Evolutionary conservation across 2,329 filamentous ascomycete species (phyloP), one percentile per base, ranked within the genome.

Genomic region (Bipolaris cookei): DNA sequence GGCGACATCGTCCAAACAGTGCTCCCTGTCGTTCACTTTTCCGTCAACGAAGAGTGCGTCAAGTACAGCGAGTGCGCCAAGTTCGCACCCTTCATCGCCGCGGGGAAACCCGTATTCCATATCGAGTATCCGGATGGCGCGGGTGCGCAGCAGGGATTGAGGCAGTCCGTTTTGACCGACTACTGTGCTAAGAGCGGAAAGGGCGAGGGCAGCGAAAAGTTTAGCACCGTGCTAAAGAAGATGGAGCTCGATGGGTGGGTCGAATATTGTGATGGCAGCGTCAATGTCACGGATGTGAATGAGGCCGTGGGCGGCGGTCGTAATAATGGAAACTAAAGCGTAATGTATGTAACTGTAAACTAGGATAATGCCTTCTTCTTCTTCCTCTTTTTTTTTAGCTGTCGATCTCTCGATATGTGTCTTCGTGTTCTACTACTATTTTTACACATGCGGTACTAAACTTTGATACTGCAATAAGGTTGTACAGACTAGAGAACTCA

Each of bases 1-100:
- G 84, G 80, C 11, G 80, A 77, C 41, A 87, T 91, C 60, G 84
- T 90, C 53, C 55, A 70, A 6, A 61, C 73, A 1, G 81, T 85
- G 2, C 73, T 84, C 5, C 72, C 78, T 28, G 72, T 82, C 4
- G 83, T 89, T 51, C 80, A 89, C 67, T 91, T 88, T 76, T 83
- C 81, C 6, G 87, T 91, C 64, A 89, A 90, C 73, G 89, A 91
- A 78, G 83, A 90, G 75, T 91, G 89, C 70, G 80, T 82, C 14
- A 65, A 87, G 69, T 85, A 84, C 64, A 57, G 76, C 4, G 87
- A 90, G 70, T 90, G 88, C 68, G 76, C 77, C 34, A 81, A 75
- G 1, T 90, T 86, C 70, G 73, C 77, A 2, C 73, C 81, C 3
- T 90, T 90, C 67, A 82, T 88, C 54, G 66, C 81, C 8, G 82